Evolutionary conservation across 768 basidiomycete genomes (phyloP).

Genomic region (Dentipellis sp.): DNA sequence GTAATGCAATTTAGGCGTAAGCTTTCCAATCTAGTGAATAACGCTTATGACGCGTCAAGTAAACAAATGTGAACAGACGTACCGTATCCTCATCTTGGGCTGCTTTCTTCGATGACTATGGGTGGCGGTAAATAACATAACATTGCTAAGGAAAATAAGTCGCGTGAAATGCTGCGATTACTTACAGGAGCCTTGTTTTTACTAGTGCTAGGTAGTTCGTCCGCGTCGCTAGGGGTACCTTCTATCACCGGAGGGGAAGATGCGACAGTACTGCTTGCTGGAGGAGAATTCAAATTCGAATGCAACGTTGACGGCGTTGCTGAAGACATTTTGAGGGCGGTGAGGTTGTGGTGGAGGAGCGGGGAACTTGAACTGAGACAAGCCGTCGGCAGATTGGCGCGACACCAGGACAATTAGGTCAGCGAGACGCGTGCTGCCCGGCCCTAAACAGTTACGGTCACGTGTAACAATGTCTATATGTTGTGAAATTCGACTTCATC

Average conservation of each 20-base stretch:
- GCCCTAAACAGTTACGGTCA: constrained; percentile 9
- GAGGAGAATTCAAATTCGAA: neutral
- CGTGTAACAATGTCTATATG: neutral
- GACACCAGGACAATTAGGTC: neutral
- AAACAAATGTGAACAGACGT: neutral
- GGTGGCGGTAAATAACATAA: neutral
- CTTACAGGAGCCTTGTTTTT: neutral
- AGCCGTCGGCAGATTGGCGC: neutral
- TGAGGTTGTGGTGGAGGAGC: neutral
- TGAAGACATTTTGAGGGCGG: neutral
- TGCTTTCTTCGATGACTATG: neutral
- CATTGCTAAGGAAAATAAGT: neutral
- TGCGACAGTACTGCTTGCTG: neutral
- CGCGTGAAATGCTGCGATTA: neutral
- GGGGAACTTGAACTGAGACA: neutral
- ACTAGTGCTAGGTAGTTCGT: neutral
- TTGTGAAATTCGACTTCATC: neutral
- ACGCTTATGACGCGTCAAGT: neutral
- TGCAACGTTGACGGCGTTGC: neutral
- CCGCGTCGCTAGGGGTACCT: neutral
- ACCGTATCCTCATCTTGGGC: neutral
- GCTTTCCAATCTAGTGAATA: neutral
- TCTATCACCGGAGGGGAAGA: constrained; percentile 1
- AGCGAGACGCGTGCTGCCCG: constrained; percentile 6
- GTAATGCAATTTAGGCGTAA: too few relatives aligned